These are phyloP conservation scores for Myriangium duriaei DNA, from an alignment of 2,329 filamentous ascomycete species.

Conservation along the genomic window DNA sequence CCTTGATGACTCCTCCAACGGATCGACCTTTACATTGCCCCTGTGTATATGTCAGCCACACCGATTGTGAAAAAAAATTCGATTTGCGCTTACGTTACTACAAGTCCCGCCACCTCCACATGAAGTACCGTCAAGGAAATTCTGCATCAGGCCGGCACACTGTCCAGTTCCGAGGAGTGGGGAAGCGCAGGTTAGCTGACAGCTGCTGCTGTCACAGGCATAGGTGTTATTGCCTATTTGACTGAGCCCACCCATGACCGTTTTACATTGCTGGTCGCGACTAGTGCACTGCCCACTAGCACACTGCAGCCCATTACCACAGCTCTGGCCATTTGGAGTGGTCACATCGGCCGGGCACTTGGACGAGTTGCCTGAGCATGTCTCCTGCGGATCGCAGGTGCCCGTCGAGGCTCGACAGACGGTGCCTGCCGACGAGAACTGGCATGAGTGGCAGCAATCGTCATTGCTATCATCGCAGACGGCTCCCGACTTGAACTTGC, in stretches of 20 bases:
- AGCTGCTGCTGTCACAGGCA: conserved; percentile 62
- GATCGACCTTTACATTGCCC: conserved; percentile 64
- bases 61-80: neutral
- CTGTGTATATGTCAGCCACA: conserved; percentile 19
- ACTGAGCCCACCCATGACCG: conserved; percentile 63
- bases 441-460: conserved; percentile 65
- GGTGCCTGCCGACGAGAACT: conserved; percentile 52
- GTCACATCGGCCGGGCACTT: conserved; percentile 63
- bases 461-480: conserved; percentile 78
- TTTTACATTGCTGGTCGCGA: conserved; percentile 77
- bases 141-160: conserved; percentile 71
- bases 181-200: conserved; percentile 63
- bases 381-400: conserved; percentile 73
- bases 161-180: conserved; percentile 51
- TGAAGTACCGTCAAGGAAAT: conserved; percentile 82
- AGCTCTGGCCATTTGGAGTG: conserved; percentile 56
- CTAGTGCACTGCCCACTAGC: conserved; percentile 92
- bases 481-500: conserved; percentile 63
- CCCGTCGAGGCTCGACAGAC: conserved; percentile 74
- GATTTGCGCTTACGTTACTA: conserved; percentile 44
- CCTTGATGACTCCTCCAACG: conserved; percentile 55
- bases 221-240: conserved; percentile 65
- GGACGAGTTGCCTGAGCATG: conserved; percentile 59
- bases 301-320: conserved; percentile 61
- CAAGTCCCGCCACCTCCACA: conserved; percentile 75